phyloP scores from a whole-genome alignment of 352 stramenopile genomes.

The Phytophthora vignae region DNA sequence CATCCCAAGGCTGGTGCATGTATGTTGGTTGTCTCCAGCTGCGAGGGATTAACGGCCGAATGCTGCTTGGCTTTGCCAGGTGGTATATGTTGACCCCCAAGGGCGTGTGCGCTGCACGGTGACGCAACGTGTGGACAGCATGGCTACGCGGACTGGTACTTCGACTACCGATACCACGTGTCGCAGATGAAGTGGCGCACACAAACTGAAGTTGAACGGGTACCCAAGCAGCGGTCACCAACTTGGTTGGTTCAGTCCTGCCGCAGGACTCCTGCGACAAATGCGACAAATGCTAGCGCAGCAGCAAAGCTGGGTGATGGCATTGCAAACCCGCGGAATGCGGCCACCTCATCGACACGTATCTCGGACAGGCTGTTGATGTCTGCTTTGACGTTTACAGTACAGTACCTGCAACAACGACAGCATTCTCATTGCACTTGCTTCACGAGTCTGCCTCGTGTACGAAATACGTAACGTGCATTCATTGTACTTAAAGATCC shows the following conservation, averaged over 20 bases:
- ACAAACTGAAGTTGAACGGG: background rate
- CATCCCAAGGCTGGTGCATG: background rate
- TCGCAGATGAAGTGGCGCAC: background rate
- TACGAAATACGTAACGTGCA: background rate
- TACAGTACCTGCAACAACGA: background rate
- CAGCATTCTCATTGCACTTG: too few species aligned
- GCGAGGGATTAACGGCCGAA: slow-evolving; percentile 2
- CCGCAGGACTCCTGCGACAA: background rate
- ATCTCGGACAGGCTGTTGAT: background rate
- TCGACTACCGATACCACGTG: slow-evolving; percentile 4
- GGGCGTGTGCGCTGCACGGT: background rate
- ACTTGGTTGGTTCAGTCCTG: background rate
- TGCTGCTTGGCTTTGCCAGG: slow-evolving; percentile 24
- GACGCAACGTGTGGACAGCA: too few species aligned
- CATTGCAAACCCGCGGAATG: background rate
- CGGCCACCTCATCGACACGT: background rate
- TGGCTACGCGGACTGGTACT: background rate
- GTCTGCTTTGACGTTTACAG: background rate
- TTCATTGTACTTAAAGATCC: background rate
- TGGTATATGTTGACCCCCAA: background rate
- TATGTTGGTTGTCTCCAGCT: background rate
- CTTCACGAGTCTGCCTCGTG: too few species aligned
- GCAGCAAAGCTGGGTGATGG: background rate
- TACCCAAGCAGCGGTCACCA: background rate
- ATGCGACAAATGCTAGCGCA: background rate